phyloP scores from a whole-genome alignment of 1,139 yeast genomes.

The Fermentozyma sake region DNA sequence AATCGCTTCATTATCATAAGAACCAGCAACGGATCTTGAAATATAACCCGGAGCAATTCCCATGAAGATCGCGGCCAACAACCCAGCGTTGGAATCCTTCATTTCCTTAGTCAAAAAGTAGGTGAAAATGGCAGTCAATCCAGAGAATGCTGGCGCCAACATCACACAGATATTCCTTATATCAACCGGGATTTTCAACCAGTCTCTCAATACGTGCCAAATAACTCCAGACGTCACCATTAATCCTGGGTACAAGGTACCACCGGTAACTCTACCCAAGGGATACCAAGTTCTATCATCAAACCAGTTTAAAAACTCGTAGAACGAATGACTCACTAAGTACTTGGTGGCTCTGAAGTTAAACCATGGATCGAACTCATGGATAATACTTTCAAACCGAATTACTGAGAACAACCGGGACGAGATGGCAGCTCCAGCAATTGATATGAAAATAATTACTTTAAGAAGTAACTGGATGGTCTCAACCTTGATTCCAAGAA shows the following conservation, averaged over 20 bases:
- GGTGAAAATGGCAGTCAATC: conserved; percentile 89
- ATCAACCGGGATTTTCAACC: conserved; percentile 78
- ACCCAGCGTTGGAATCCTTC: conserved; percentile 86
- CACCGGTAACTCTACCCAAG: conserved; percentile 97
- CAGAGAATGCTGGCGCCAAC: conserved; percentile 95
- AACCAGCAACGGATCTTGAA: conserved; percentile 97
- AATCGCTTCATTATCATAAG: conserved; percentile 98
- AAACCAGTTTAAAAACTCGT: conserved; percentile 95
- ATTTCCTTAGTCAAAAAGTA: conserved; percentile 85
- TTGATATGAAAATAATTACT: conserved; percentile 60
- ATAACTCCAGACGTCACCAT: conserved; percentile 95
- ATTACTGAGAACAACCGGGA: conserved; percentile 79
- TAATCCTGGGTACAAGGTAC: conserved; percentile 95
- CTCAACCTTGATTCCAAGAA: conserved; percentile 34
- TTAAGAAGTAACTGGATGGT: conserved; percentile 51
- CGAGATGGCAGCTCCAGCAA: conserved; percentile 87
- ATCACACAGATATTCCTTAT: conserved; percentile 94
- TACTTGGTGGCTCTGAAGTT: conserved; percentile 93
- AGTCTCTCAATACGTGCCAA: conserved; percentile 65
- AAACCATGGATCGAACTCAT: conserved; percentile 99
- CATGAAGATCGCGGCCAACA: conserved; percentile 89
- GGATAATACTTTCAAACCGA: conserved; percentile 92
- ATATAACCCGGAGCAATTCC: conserved; percentile 99
- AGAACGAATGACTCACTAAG: conserved; percentile 75
- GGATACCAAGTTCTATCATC: conserved; percentile 99